Percentiles rank a stretch among this genome's conserved stretches.
Conservation (phyloP, 2,329 filamentous ascomycete genomes). For the Aspergillus puulaauensis region DNA sequence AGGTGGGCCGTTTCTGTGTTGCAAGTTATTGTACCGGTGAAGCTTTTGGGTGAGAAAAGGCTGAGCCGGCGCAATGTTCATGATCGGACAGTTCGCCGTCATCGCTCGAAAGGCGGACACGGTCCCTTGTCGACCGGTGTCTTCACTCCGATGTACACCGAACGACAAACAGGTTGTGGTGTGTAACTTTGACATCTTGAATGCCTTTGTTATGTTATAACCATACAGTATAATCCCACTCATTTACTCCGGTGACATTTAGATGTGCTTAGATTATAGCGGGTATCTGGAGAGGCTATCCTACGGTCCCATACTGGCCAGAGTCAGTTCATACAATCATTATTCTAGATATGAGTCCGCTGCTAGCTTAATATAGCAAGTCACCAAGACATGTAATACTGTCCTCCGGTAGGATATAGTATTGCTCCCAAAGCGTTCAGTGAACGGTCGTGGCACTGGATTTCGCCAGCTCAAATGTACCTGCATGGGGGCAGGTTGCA, state of each 20-base stretch:
- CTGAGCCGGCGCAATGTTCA: background rate
- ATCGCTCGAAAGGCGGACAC: background rate
- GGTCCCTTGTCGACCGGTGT: too few species aligned
- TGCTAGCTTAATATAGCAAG: background rate
- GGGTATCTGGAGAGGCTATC: background rate
- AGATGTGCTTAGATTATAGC: background rate
- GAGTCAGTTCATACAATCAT: slow-evolving; percentile 18
- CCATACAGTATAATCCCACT: background rate
- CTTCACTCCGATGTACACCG: background rate
- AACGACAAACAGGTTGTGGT: background rate
- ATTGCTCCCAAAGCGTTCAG: background rate
- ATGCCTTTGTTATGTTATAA: background rate
- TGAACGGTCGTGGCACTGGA: background rate
- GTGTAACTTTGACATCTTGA: background rate
- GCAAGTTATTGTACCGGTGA: background rate
- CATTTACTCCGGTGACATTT: background rate
- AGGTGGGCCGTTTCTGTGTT: background rate
- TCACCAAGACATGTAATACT: background rate
- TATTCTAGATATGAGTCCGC: slow-evolving; percentile 1
- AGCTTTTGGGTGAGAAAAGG: too few species aligned
- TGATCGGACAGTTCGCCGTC: slow-evolving; percentile 1
- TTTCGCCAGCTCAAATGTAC: background rate
- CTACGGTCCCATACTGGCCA: background rate
- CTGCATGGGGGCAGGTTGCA: background rate
- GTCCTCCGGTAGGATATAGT: background rate